Conservation (phyloP, 805 yeast species). For the Saccharomycopsis sp. region DNA sequence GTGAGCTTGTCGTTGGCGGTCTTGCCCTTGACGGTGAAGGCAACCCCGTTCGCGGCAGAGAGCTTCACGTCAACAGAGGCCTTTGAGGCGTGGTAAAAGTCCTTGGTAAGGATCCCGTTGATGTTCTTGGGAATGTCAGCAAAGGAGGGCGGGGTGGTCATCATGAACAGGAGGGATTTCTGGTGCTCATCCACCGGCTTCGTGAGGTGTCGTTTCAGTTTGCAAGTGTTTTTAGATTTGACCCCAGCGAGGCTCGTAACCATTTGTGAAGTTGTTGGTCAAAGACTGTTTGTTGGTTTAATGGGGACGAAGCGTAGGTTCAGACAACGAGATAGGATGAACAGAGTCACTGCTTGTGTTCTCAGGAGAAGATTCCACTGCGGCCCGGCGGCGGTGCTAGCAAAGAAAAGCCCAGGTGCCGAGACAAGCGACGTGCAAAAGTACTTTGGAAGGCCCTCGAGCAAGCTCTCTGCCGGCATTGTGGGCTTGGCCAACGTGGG, state of each 20-base stretch:
- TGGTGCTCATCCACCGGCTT: not conserved
- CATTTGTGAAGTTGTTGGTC: too few relatives aligned
- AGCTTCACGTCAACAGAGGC: slow-evolving; percentile 86
- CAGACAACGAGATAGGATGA: too few relatives aligned
- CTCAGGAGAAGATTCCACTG: too few relatives aligned
- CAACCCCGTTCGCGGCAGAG: slow-evolving; percentile 91
- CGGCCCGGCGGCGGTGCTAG: too few relatives aligned
- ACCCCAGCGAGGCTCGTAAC: too few relatives aligned
- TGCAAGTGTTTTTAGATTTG: too few relatives aligned
- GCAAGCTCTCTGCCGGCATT: slow-evolving; percentile 42
- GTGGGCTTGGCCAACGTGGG: slow-evolving; percentile 82
- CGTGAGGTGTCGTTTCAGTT: too few relatives aligned
- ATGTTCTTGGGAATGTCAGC: slow-evolving; percentile 88
- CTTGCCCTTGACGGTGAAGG: slow-evolving; percentile 90
- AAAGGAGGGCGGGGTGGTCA: slow-evolving; percentile 80
- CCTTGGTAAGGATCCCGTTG: slow-evolving; percentile 81
- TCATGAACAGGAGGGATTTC: too few relatives aligned
- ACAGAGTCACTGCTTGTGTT: too few relatives aligned
- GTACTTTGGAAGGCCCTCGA: slow-evolving; percentile 20
- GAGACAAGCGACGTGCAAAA: slow-evolving; percentile 3
- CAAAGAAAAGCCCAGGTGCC: too few relatives aligned
- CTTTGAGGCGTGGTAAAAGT: slow-evolving; percentile 86
- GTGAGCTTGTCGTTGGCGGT: slow-evolving; percentile 66
- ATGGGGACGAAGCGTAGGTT: too few relatives aligned
- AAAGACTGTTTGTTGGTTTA: too few relatives aligned